Conservation (phyloP, 2,329 filamentous ascomycete species). For the Arthrobotrys conoides region DNA sequence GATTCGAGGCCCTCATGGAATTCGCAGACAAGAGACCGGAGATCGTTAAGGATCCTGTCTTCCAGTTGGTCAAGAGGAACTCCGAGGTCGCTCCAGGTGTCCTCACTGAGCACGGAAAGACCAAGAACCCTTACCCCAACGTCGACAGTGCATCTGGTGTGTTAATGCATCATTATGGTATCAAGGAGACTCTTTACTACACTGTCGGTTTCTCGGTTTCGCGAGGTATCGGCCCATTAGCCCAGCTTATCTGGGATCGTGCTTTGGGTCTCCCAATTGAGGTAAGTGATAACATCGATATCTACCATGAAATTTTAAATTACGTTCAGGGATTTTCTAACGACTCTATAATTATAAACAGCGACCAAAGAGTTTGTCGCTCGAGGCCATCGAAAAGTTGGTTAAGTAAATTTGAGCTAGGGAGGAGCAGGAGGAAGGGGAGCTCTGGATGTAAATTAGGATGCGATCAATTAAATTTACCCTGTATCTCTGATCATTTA, state of each 20-base stretch:
- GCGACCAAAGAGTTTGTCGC: constrained; percentile 95
- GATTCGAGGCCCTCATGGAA: constrained; percentile 96
- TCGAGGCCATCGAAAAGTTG: constrained; percentile 84
- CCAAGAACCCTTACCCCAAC: constrained; percentile 97
- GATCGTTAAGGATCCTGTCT: constrained; percentile 88
- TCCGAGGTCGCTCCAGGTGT: constrained; percentile 91
- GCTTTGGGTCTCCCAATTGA: constrained; percentile 95
- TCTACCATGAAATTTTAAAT: not conserved
- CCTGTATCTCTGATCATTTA: constrained; percentile 11
- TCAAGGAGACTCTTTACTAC: constrained; percentile 97
- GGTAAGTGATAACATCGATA: constrained; percentile 63
- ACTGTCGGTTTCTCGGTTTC: constrained; percentile 79
- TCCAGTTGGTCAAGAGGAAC: constrained; percentile 93
- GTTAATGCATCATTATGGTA: constrained; percentile 95
- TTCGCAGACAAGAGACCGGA: constrained; percentile 88
- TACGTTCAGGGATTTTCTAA: constrained; percentile 16
- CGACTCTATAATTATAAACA: constrained; percentile 11
- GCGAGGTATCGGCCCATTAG: constrained; percentile 83
- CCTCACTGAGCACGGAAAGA: constrained; percentile 95
- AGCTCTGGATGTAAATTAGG: constrained; percentile 36
- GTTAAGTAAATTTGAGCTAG: constrained; percentile 64
- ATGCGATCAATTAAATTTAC: not conserved
- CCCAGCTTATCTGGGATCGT: constrained; percentile 96
- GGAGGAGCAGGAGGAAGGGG: not conserved
- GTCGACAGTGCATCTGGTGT: constrained; percentile 95